Evolutionary conservation across 352 stramenopile genomes (phyloP), one percentile per base, ranked within the genome.

Genomic region (Phytophthora idaei): DNA sequence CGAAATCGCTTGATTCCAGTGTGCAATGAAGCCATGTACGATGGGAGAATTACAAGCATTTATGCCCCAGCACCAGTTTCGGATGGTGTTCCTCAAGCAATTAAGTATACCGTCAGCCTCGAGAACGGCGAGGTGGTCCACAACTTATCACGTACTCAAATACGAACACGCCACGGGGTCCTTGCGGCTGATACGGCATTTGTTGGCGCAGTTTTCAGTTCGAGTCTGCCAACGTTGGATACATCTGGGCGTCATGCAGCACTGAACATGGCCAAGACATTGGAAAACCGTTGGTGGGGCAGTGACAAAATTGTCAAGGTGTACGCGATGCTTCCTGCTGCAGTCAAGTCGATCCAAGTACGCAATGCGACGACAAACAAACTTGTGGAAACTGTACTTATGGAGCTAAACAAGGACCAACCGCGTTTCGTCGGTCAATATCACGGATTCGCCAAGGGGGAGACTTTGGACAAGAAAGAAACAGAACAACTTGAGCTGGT

Each of bases 401-500:
- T 63, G 2, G 72, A 80, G 12, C 58, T 71, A n/a, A 72, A 66
- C 6, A 50, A 81, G 34, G 42, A 47, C 1, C 75, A 70, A 12
- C 81, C 84, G 7, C 74, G 75, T 8, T 90, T 91, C 17, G 31
- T 90, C 10, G 80, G 79, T 1, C 80, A 89, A 57, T 89, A 78
- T 31, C 84, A 93, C 41, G 84, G 84, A 4, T 93, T 75, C 44
- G 48, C 80, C 12, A 69, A 72, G 5, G 74, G 78, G 0, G 46
- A 48, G 2, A 57, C 65, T 10, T 67, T 90, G n/a, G 62, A 48
- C 6, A 56, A 73, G 14, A 28, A 49, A 2, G 80, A 91, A 44
- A 48, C 39, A n/a, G 17, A 41, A 0, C 82, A 74, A 15, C 61
- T 90, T 0, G 51, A 62, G 31, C 32, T 75, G 27, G 57, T 89